Evolutionary conservation across 2,329 filamentous ascomycete species (phyloP).

Genomic region (Aspergillus pseudotamarii): DNA sequence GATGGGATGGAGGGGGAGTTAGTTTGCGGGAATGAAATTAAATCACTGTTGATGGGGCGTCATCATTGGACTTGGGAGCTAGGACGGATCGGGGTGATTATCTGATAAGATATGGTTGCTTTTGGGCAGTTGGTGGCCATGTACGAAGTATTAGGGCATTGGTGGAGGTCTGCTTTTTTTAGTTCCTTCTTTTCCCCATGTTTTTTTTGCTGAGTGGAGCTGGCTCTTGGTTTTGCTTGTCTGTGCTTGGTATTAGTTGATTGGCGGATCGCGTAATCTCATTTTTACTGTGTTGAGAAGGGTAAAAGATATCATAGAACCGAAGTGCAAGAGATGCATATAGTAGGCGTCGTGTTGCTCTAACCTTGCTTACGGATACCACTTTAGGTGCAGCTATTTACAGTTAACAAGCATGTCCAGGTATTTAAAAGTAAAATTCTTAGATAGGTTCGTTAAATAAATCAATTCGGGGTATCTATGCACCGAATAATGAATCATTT

Average conservation of each 20-base stretch:
- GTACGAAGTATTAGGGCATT: background rate
- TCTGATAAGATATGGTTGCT: conserved; percentile 13
- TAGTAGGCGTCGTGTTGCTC: background rate
- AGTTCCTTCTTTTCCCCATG: background rate
- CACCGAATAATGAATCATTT: background rate
- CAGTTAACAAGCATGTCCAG: background rate
- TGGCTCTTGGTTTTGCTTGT: background rate
- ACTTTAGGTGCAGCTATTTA: background rate
- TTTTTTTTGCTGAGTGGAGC: background rate
- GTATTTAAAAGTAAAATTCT: background rate
- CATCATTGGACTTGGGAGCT: background rate
- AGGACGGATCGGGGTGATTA: conserved; percentile 11
- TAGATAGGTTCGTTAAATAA: background rate
- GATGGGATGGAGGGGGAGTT: background rate
- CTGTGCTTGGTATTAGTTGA: background rate
- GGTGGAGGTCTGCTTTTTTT: no score
- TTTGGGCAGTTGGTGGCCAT: background rate
- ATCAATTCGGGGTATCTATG: background rate
- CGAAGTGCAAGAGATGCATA: no score
- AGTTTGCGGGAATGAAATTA: background rate
- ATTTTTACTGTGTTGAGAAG: background rate
- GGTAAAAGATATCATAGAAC: no score
- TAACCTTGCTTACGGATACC: background rate
- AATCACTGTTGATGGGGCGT: background rate
- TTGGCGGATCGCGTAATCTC: background rate